Evolutionary conservation across 2,329 filamentous ascomycete species (phyloP).

Genomic region (Colletotrichum sp.): DNA sequence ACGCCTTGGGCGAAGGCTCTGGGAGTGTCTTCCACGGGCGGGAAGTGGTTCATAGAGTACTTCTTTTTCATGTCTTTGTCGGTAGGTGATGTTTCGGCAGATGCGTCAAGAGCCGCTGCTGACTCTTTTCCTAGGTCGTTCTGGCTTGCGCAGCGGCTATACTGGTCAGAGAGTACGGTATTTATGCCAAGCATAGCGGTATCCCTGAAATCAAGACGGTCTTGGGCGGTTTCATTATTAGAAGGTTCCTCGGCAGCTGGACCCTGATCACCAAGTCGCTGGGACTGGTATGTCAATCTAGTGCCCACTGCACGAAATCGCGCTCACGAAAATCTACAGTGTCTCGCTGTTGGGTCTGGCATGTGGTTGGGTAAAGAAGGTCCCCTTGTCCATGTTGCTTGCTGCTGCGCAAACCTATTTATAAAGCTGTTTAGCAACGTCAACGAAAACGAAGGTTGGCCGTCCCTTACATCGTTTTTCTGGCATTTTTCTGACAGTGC

Average conservation of each 20-base stretch:
- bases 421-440: slow-evolving; percentile 87
- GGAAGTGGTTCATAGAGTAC: slow-evolving; percentile 85
- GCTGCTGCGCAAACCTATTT: slow-evolving; percentile 93
- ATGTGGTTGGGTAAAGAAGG: slow-evolving; percentile 98
- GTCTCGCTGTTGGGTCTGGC: slow-evolving; percentile 88
- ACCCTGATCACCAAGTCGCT: slow-evolving; percentile 89
- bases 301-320: neutral
- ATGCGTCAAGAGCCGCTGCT: neutral
- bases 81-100: slow-evolving; percentile 52
- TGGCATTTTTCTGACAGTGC: neutral
- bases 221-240: slow-evolving; percentile 90
- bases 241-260: slow-evolving; percentile 85
- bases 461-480: neutral
- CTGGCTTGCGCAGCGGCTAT: slow-evolving; percentile 81
- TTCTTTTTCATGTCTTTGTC: slow-evolving; percentile 86
- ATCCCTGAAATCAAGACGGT: slow-evolving; percentile 99
- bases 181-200: slow-evolving; percentile 91
- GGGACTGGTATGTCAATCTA: slow-evolving; percentile 68
- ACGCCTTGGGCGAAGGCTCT: slow-evolving; percentile 81
- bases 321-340: slow-evolving; percentile 54
- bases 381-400: slow-evolving; percentile 93
- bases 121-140: slow-evolving; percentile 56
- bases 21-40: slow-evolving; percentile 67
- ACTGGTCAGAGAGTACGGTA: slow-evolving; percentile 82
- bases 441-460: slow-evolving; percentile 81